These are phyloP conservation scores for Curvularia sp. DNA, from an alignment of 2,329 filamentous ascomycete genomes.

Conservation along the genomic window DNA sequence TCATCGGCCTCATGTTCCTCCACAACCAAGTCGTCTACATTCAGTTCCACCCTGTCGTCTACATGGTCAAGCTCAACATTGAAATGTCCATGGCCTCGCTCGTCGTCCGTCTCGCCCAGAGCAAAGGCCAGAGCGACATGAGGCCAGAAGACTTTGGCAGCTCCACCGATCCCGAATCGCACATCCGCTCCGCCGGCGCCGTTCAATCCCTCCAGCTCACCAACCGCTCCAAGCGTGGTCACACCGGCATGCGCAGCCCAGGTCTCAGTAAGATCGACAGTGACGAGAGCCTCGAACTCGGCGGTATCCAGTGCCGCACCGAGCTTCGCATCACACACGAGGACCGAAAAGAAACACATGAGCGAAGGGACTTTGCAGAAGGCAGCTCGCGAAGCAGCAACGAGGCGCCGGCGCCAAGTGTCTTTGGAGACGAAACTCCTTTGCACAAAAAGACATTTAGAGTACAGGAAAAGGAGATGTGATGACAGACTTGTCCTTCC, in stretches of 20 bases:
- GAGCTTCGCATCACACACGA: conserved; percentile 13
- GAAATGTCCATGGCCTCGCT: conserved; percentile 56
- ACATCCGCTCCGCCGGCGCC: conserved; percentile 21
- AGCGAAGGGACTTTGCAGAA: conserved; percentile 11
- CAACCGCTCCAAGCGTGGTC: conserved; percentile 10
- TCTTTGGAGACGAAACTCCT: conserved; percentile 40
- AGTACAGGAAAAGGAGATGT: conserved; percentile 10
- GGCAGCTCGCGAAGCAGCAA: conserved; percentile 29
- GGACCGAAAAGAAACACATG: conserved; percentile 9
- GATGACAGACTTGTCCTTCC: not conserved
- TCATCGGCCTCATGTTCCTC: conserved; percentile 52
- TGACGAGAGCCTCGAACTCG: conserved; percentile 27
- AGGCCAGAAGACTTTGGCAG: conserved; percentile 26
- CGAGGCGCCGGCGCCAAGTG: conserved; percentile 26
- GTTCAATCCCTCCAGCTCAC: conserved; percentile 29
- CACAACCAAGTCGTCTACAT: conserved; percentile 49
- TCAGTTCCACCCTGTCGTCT: conserved; percentile 53
- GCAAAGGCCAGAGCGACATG: conserved; percentile 40
- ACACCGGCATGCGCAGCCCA: conserved; percentile 7
- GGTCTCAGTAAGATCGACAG: conserved; percentile 31
- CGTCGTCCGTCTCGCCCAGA: conserved; percentile 48
- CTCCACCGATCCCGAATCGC: conserved; percentile 25
- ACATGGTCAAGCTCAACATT: conserved; percentile 55
- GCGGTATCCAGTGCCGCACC: conserved; percentile 37
- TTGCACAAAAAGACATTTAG: conserved; percentile 24